These are phyloP conservation scores for Mortierella sp. DNA, from an alignment of 371 early-diverging fungal species.

Conservation along the genomic window DNA sequence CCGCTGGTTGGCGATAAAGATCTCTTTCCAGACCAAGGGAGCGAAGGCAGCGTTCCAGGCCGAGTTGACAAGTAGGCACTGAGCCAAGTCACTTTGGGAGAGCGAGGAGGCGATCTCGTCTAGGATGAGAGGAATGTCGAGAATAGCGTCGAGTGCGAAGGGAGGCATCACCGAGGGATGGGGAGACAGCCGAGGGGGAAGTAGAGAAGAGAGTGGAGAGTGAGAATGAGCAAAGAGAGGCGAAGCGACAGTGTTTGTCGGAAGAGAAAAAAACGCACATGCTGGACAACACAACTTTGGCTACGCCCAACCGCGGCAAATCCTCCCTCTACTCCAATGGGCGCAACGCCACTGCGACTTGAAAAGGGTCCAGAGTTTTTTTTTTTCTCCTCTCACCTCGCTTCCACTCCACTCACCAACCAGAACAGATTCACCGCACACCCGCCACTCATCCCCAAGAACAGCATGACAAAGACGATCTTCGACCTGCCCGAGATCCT, in stretches of 20 bases:
- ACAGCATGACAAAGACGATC: background rate
- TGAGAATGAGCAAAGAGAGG: background rate
- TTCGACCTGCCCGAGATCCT: background rate
- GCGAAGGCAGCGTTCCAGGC: constrained; percentile 12
- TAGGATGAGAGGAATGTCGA: constrained; percentile 13
- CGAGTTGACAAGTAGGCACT: constrained; percentile 6
- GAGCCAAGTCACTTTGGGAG: background rate
- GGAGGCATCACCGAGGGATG: constrained; percentile 1
- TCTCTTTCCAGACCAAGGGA: constrained; percentile 15
- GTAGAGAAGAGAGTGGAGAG: background rate
- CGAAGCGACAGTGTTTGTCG: too few species aligned
- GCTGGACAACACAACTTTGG: background rate
- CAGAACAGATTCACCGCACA: too few species aligned
- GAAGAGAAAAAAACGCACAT: background rate
- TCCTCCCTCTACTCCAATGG: too few species aligned
- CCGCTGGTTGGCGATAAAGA: constrained; percentile 4
- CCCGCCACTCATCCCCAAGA: too few species aligned
- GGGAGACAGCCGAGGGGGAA: too few species aligned
- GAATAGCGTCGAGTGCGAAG: background rate
- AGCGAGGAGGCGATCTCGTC: constrained; percentile 12
- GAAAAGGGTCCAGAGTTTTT: too few species aligned
- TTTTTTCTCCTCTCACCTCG: too few species aligned
- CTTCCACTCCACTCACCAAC: too few species aligned
- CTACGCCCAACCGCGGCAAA: too few species aligned
- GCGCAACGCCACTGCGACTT: too few species aligned